A percentile compares a stretch with the other conserved stretches of the same genome.
phyloP scores from a whole-genome alignment of 208 protist genomes.

The Borovskyia barvae region DNA sequence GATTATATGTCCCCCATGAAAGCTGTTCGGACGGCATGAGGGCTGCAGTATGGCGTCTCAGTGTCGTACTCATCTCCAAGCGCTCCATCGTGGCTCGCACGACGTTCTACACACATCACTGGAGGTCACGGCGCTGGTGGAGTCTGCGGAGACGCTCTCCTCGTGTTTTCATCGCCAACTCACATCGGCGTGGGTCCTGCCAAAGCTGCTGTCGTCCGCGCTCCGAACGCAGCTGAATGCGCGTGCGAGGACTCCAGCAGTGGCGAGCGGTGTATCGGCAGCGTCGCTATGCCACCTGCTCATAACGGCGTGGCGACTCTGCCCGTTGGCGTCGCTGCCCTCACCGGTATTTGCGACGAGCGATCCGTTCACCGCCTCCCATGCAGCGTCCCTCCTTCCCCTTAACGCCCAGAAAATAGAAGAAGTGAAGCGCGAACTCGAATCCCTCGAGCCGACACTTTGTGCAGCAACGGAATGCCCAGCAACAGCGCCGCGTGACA shows the following conservation, averaged over 20 bases:
- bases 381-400: neutral
- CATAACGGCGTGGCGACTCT: constrained; percentile 6
- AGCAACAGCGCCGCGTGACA: neutral
- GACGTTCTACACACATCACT: constrained; percentile 16
- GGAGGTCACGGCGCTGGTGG: constrained; percentile 6
- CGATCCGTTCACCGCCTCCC: too few relatives aligned
- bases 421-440: neutral
- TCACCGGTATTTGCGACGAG: too few relatives aligned
- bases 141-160: constrained; percentile 7
- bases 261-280: neutral
- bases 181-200: constrained; percentile 26
- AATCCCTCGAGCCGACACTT: neutral
- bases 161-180: constrained; percentile 4
- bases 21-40: neutral
- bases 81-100: constrained; percentile 12
- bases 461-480: too few relatives aligned
- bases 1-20: neutral
- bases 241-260: neutral
- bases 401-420: neutral
- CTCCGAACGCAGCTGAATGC: constrained; percentile 19
- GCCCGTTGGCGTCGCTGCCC: constrained; percentile 17
- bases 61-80: constrained; percentile 1
- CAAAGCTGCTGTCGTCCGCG: constrained; percentile 21
- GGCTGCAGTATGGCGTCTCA: neutral
- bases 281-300: constrained; percentile 2